Base-by-base conservation (phyloP, 2,329 filamentous ascomycete genomes). In the Cylindrodendrum hubeiense region DNA sequence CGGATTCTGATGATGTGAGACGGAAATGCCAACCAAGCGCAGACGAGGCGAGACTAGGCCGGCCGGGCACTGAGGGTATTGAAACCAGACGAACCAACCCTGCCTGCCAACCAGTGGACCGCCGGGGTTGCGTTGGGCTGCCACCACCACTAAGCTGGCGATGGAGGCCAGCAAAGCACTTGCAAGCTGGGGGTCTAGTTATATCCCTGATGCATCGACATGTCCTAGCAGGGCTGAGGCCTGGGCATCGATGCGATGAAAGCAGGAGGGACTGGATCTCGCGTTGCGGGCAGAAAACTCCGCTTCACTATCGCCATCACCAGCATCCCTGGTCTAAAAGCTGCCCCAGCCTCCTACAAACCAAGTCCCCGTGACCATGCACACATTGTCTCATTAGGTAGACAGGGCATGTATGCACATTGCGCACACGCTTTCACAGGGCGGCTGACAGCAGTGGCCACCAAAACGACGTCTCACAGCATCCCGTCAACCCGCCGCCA, bases 291-390 rank as follows among this genome's bases (percentile, higher is more conserved):
- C 43, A 50, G 30, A 13, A 44, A 41, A n/a, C 57, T 60, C 49
- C 30, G 57, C 59, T 49, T 37, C 24, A 49, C 17, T 33, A 28
- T 30, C 37, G 34, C 24, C 56, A 44, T 50, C 26, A 56, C 57
- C 12, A 56, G 51, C 59, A 61, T 61, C 59, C 59, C 59, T 26
- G 58, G 51, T 61, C 59, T 9, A 56, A 53, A 47, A 26, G 41
- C 30, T 46, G 39, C 44, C 49, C 43, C 39, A 53, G 49, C 49
- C 49, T 60, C 49, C 30, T 26, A 30, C 49, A 8, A 13, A 17
- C 21, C 26, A 53, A 34, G 49, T 46, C 41, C 49, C 30, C 49
- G 49, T 60, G 50, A 53, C 57, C 41, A 39, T 41, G 30, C 15
- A 21, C 15, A 21, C 33, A 37, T 13, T 15, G 13, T 52, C 34